phyloP scores from a whole-genome alignment of 768 basidiomycete genomes.

The Lactarius pseudohatsudake region DNA sequence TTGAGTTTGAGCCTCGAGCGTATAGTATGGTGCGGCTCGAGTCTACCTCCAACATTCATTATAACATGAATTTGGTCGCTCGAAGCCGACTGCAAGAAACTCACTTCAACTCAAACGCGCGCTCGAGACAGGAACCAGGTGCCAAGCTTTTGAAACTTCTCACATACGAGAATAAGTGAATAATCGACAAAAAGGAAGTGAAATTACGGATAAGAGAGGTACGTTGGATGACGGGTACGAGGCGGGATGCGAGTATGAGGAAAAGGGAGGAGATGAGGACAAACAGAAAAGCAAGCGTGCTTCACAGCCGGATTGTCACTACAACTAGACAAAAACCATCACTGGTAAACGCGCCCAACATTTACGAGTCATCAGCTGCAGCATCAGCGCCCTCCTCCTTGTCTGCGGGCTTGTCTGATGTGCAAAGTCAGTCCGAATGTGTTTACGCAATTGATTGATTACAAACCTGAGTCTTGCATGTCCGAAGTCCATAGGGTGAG shows the following conservation, averaged over 20 bases:
- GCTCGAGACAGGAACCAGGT: slow-evolving; percentile 9
- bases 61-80: neutral
- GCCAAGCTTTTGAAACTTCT: slow-evolving; percentile 22
- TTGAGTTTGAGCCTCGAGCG: neutral
- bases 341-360: slow-evolving; percentile 17
- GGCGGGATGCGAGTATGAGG: slow-evolving; percentile 15
- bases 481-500: slow-evolving; percentile 97
- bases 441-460: neutral
- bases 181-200: slow-evolving; percentile 23
- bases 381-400: slow-evolving; percentile 68
- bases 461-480: slow-evolving; percentile 89
- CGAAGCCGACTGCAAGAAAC: neutral
- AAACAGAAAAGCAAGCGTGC: slow-evolving; percentile 24
- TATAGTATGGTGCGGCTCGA: no score
- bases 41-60: neutral
- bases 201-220: slow-evolving; percentile 22
- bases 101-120: slow-evolving; percentile 14
- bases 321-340: slow-evolving; percentile 19
- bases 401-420: slow-evolving; percentile 65
- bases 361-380: slow-evolving; percentile 62
- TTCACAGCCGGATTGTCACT: slow-evolving; percentile 17
- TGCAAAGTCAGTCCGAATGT: slow-evolving; percentile 2
- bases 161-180: slow-evolving; percentile 11
- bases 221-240: slow-evolving; percentile 22
- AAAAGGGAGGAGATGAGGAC: slow-evolving; percentile 16